phyloP scores from a whole-genome alignment of 2,329 filamentous ascomycete genomes.

The Phoma sp. region DNA sequence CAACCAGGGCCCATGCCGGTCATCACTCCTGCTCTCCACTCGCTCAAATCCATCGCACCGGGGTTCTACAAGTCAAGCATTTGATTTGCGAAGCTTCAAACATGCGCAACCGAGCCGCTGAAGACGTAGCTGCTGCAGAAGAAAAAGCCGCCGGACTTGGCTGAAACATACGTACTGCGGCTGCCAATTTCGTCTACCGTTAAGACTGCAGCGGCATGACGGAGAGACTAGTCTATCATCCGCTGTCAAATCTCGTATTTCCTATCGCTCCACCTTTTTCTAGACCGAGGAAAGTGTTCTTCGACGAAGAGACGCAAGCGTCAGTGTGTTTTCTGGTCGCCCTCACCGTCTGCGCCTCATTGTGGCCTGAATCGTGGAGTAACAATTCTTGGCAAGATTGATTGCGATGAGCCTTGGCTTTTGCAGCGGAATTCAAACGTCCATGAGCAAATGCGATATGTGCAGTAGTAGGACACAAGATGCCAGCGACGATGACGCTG shows the following conservation, averaged over 20 bases:
- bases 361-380: not conserved
- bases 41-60: not conserved
- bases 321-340: constrained; percentile 10
- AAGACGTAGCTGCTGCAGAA: not conserved
- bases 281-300: constrained; percentile 1
- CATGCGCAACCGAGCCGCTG: not conserved
- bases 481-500: not conserved
- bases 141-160: constrained; percentile 11
- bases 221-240: constrained; percentile 11
- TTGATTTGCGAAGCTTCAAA: not conserved
- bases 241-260: constrained; percentile 15
- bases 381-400: not conserved
- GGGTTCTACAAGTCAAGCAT: constrained; percentile 3
- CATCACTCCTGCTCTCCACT: not conserved
- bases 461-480: not conserved
- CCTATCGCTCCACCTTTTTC: constrained; percentile 10
- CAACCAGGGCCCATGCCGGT: constrained; percentile 1
- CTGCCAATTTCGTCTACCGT: constrained; percentile 17
- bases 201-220: constrained; percentile 16
- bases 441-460: not conserved
- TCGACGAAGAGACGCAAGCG: constrained; percentile 8
- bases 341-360: constrained; percentile 6
- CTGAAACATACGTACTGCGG: constrained; percentile 12
- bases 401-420: not conserved
- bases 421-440: not conserved